Base-by-base conservation (phyloP, 2,329 filamentous ascomycete species). In the Xylaria sp. region DNA sequence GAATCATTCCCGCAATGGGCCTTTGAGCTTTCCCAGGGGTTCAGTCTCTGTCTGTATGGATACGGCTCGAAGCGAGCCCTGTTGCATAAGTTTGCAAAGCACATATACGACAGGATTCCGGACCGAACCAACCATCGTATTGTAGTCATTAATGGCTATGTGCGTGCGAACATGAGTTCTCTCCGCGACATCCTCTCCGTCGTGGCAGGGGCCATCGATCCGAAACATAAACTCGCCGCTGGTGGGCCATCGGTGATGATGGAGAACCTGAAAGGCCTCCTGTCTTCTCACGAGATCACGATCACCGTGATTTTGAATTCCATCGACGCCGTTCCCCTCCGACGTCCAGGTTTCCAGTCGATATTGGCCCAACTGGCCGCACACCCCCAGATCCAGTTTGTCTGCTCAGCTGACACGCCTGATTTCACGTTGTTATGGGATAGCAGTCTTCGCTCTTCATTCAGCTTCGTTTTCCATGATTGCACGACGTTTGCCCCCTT, bases 351-450 rank as follows among this genome's bases (percentile, higher is more conserved):
- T 5, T 80, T 83, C 2, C 93, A 96, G 70, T 77, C 87, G 1
- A 79, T 92, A 52, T 81, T 99, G 42, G 85, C 92, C 4, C 84
- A 87, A 37, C 81, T 99, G 13, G 89, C 91, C 9, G 80, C 88
- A 0, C 89, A 93, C 67, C 84, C 87, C 0, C 80, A 80, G 46
- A 81, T 97, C 63, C 84, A 81, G 56, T 78, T 97, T 30, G 74
- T 95, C 35, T 90, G 88, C 67, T 95, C 92, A 1, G 89, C 88
- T 58, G 93, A 97, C 75, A 92, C 91, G 7, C 91, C 92, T 5
- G 91, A 90, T 68, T 96, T 96, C 70, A 79, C 91, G 0, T 76
- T 97, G 1, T 81, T 97, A 54, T 99, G 93, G 92, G 92, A 97
- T 74, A 87, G 90, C 56, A 87, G 87, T 57, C 80, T 92, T n/a